These are phyloP conservation scores for Puccinia sorghi DNA, from an alignment of 1,284 basidiomycete genomes.

Conservation along the genomic window DNA sequence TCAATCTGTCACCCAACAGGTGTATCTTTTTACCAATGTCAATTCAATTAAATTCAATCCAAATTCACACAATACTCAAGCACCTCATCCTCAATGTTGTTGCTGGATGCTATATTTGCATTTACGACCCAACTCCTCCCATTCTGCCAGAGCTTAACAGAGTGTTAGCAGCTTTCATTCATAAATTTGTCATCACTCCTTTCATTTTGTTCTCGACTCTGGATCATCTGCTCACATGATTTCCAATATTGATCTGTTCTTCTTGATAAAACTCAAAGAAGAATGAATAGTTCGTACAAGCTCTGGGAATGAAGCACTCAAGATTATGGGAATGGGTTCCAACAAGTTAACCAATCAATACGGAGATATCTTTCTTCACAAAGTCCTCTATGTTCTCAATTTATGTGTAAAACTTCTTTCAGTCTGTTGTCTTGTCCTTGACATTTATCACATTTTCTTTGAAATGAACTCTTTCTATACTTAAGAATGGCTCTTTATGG, in stretches of 20 bases:
- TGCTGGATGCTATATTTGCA: not conserved
- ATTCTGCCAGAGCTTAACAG: not conserved
- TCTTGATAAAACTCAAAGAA: too few species aligned
- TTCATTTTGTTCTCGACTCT: not conserved
- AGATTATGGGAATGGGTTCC: not conserved
- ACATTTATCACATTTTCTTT: not conserved
- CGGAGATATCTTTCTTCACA: not conserved
- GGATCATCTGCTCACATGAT: slow-evolving; percentile 3
- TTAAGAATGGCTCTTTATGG: not conserved
- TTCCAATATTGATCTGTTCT: not conserved
- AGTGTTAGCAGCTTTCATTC: not conserved
- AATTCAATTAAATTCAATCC: not conserved
- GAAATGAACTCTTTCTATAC: not conserved
- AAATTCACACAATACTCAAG: not conserved
- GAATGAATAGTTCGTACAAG: not conserved
- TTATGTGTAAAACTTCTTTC: not conserved
- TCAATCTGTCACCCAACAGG: not conserved
- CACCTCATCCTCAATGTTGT: not conserved
- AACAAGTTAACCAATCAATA: not conserved
- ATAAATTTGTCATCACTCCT: not conserved
- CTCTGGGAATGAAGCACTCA: not conserved
- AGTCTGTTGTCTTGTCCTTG: not conserved
- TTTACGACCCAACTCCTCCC: not conserved
- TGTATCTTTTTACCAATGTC: not conserved
- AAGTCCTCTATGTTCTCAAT: not conserved